Percentiles rank a stretch among this genome's conserved stretches.
phyloP scores from a whole-genome alignment of 129 eudicot genomes.

The Rutidosis leptorrhynchoides region DNA sequence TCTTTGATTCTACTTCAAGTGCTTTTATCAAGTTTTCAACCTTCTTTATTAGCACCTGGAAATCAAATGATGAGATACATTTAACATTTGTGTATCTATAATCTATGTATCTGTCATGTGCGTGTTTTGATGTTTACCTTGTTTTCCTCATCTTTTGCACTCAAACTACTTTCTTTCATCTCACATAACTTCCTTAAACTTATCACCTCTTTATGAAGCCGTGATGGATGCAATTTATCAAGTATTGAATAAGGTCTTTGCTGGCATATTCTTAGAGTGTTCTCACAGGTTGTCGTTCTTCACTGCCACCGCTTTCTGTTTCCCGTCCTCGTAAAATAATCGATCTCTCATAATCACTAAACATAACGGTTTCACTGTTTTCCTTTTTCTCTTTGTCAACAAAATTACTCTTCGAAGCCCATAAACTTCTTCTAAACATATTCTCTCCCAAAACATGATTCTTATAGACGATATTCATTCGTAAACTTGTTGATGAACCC shows the following conservation, averaged over 20 bases:
- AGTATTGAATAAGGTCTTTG: no score
- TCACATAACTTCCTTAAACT: slow-evolving; percentile 64
- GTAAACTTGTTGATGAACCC: slow-evolving; percentile 47
- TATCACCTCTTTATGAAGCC: slow-evolving; percentile 87
- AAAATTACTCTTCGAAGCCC: slow-evolving; percentile 66
- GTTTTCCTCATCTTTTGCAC: slow-evolving; percentile 73
- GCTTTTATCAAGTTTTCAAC: slow-evolving; percentile 67
- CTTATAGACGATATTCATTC: slow-evolving; percentile 31
- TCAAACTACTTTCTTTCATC: slow-evolving; percentile 46
- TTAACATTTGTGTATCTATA: slow-evolving; percentile 6
- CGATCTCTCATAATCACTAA: slow-evolving; percentile 27
- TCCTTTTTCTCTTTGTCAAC: slow-evolving; percentile 50
- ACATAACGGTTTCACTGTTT: slow-evolving; percentile 37
- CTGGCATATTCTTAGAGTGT: no score
- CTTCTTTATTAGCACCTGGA: slow-evolving; percentile 65
- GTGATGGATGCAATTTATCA: no score
- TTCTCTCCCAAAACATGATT: slow-evolving; percentile 40
- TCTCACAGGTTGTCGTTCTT: slow-evolving; percentile 34
- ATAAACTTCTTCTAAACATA: slow-evolving; percentile 48
- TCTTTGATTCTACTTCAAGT: slow-evolving; percentile 66
- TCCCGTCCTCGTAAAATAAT: slow-evolving; percentile 23
- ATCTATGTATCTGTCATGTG: neutral
- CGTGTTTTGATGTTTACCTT: slow-evolving; percentile 39
- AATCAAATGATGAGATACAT: slow-evolving; percentile 5
- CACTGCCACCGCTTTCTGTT: slow-evolving; percentile 24